A percentile compares a stretch with the other conserved stretches of the same genome.
Evolutionary conservation across 176 grass and related monocot genomes (phyloP).

Genomic region (Juncus effusus): DNA sequence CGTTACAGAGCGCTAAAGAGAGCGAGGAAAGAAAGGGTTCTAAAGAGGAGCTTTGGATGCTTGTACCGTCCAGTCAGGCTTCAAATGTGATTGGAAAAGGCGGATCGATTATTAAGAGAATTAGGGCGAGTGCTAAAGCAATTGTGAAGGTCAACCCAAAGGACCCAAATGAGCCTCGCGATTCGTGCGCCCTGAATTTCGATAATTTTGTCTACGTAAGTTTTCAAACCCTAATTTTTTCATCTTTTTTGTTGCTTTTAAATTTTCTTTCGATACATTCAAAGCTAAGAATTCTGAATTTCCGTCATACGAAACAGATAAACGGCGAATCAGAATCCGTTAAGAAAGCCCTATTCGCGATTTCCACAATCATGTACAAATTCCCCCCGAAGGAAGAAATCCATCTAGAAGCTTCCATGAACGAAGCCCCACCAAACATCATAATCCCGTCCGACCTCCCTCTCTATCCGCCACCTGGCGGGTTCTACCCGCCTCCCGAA

Average conservation of each 20-base stretch:
- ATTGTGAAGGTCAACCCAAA: slow-evolving; percentile 82
- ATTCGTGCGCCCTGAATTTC: slow-evolving; percentile 84
- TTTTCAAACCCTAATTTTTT: neutral
- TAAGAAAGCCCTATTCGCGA: slow-evolving; percentile 59
- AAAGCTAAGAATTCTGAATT: slow-evolving; percentile 5
- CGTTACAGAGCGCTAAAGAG: slow-evolving; percentile 41
- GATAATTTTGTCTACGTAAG: slow-evolving; percentile 96
- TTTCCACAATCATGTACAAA: slow-evolving; percentile 91
- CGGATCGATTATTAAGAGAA: slow-evolving; percentile 66
- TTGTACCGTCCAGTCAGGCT: slow-evolving; percentile 89
- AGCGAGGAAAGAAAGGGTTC: slow-evolving; percentile 32
- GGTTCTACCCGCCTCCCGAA: slow-evolving; percentile 51
- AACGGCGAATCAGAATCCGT: slow-evolving; percentile 69
- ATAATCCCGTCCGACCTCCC: slow-evolving; percentile 86
- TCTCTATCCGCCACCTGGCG: slow-evolving; percentile 51
- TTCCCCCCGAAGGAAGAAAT: slow-evolving; percentile 77
- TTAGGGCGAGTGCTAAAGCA: slow-evolving; percentile 56
- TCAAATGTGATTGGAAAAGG: slow-evolving; percentile 88
- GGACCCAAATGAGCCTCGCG: slow-evolving; percentile 47
- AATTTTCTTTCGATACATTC: slow-evolving; percentile 5
- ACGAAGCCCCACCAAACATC: slow-evolving; percentile 57
- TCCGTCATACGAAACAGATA: slow-evolving; percentile 52
- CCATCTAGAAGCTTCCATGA: slow-evolving; percentile 68
- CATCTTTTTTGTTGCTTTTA: slow-evolving; percentile 16
- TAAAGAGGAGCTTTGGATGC: slow-evolving; percentile 55